These are phyloP conservation scores for Fraxinus baroniana DNA, from an alignment of 305 asterid genomes.

Conservation along the genomic window DNA sequence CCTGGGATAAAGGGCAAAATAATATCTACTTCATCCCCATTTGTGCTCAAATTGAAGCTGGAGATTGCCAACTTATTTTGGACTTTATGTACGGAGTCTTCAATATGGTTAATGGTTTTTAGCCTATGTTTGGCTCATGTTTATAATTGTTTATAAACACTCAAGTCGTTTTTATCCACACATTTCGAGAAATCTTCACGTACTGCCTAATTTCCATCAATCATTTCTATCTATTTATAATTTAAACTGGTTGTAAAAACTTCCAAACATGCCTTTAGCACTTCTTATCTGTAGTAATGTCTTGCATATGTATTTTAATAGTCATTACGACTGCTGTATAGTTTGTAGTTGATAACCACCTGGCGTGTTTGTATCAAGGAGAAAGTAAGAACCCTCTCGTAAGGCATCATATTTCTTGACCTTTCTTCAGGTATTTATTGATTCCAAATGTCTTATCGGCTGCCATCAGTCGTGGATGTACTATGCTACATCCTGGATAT, in stretches of 20 bases:
- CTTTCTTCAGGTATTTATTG: constrained; percentile 63
- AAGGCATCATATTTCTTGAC: not conserved
- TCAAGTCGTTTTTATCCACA: no score
- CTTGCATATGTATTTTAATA: not conserved
- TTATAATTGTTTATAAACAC: no score
- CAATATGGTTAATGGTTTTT: not conserved
- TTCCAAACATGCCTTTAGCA: no score
- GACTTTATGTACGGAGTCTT: not conserved
- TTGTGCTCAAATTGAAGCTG: not conserved
- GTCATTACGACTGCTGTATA: not conserved
- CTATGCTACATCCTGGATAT: constrained; percentile 99
- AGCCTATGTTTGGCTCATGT: no score
- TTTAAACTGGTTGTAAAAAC: no score
- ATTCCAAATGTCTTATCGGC: constrained; percentile 88
- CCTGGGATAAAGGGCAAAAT: not conserved
- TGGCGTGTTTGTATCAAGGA: not conserved
- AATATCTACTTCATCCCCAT: not conserved
- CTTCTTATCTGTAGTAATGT: not conserved
- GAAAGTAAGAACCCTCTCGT: not conserved
- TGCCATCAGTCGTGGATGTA: constrained; percentile 83
- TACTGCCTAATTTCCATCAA: no score
- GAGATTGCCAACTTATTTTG: not conserved
- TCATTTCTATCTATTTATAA: no score
- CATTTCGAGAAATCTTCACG: no score
- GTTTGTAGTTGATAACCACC: not conserved